Base-by-base conservation (phyloP, 192 early-diverging fungal species). In the Backusella westeae region DNA sequence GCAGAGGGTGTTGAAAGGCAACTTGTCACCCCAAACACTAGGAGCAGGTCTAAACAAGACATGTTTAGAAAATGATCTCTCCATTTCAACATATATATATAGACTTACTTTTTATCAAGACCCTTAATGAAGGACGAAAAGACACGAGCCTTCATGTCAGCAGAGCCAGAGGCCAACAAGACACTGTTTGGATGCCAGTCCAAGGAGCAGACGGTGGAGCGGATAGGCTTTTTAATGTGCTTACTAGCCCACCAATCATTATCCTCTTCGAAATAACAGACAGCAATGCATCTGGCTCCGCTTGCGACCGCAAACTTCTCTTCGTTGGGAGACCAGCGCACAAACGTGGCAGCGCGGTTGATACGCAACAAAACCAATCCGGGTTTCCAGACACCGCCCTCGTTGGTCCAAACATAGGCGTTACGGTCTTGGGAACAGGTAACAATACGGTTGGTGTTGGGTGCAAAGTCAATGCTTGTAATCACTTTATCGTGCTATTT, bases 131-230 rank as follows among this genome's bases (percentile, higher is more conserved):
- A 98, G 3, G 97, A 96, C 15, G 97, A 97, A 67, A 98, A 94
- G 34, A 99, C 97, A 34, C 98, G 94, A 5, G 95, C 94, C 83
- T 94, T 94, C 86, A 91, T 91, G 71, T 95, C 94, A 36, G 94
- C 91, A 67, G 90, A 88, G 34, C 96, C 98, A 74, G 93, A 93
- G n/a, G 94, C 96, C 52, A 99, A 84, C 34, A 98, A 86, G 44
- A 98, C 90, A 81, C 96, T 98, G 85, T 98, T 96, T 23, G 98
- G 97, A 76, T 99, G 98, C 98, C 98, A 99, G 70, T 93, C 95
- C 21, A 99, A 66, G 66, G 89, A 91, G 26, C 97, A 85, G 3
- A 98, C 95, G 6, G 97, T 98, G 77, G 89, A 91, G 44, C 92
- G 87, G 78, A 99, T 94, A 32, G 94, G 95, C 82, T 97, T 96